Base-by-base conservation (phyloP, 73 alveolate species). In the Symbiodinium natans region DNA sequence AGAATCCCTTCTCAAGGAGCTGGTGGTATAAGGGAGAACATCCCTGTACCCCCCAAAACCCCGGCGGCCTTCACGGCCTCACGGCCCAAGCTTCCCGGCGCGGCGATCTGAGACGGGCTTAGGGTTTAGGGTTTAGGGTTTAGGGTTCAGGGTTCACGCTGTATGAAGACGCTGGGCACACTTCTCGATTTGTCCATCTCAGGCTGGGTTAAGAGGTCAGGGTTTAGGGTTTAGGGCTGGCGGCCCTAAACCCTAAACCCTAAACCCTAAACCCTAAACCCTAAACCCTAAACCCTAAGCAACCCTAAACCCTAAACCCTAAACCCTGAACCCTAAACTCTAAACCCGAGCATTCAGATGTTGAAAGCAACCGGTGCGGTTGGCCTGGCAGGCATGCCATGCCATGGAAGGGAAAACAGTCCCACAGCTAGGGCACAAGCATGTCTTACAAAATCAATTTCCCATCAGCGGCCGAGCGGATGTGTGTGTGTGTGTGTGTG, bases 31-130 rank as follows among this genome's bases (percentile, higher is more conserved):
- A 31, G 87, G 9, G 31, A 34, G 87, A 4, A 80, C 10, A 31
- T 29, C 54, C 87, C 6, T 19, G 15, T 7, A 4, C 74, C 92
- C 74, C 23, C 52, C 29, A 7, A 0, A 48, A 13, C 85, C 23
- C 38, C 52, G 25, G 6, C 39, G 46, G 48, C 95, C 95, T 88
- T 88, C 95, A 88, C 63, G 86, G 95, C 95, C 73, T 88, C 95
- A 36, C 95, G 95, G 68, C 95, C 95, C 86, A 88, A 34, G 19
- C 86, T 41, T 41, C 95, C 95, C 33, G 95, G 95, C n/a, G 95
- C 95, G 31, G 86, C 31, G 46, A 88, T 83, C 95, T 88, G 42
- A 59, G 19, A 38, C 13, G 39, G 82, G 33, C 39, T n/a, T 7
- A 23, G 82, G 39, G 13, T 25, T 31, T n/a, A 36, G 33, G 63